Evolutionary conservation across 306 rosid genomes (phyloP).

Genomic region (Quercus berberidifolia): DNA sequence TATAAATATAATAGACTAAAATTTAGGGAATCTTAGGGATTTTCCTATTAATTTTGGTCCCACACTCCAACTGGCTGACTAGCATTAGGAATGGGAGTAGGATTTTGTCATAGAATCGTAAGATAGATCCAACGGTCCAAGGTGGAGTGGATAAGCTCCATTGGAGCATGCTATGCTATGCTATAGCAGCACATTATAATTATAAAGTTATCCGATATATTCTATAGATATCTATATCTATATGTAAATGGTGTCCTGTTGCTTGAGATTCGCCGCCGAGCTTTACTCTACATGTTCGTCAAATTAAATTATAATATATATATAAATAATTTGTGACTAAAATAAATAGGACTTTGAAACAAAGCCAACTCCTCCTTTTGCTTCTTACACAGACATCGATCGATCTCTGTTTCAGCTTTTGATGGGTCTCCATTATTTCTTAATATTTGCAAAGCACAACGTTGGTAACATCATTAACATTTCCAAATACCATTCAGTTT

Average conservation of each 20-base stretch:
- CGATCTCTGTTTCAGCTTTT: neutral
- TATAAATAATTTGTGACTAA: neutral
- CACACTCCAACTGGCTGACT: no score
- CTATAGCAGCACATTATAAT: no score
- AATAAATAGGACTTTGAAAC: conserved; percentile 5
- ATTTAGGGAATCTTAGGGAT: no score
- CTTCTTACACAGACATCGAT: conserved; percentile 3
- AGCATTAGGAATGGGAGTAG: neutral
- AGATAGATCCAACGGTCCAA: conserved; percentile 12
- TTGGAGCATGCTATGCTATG: neutral
- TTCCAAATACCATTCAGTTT: no score
- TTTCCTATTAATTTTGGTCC: no score
- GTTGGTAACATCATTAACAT: no score
- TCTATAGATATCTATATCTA: neutral
- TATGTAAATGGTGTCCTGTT: neutral
- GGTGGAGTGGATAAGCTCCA: neutral
- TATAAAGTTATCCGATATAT: neutral
- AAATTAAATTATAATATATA: neutral
- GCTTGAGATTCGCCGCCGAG: conserved; percentile 55
- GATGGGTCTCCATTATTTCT: neutral
- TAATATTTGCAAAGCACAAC: no score
- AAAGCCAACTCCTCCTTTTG: conserved; percentile 26
- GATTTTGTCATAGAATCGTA: neutral
- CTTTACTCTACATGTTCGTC: conserved; percentile 50
- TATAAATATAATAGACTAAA: no score